Evolutionary conservation across 1,139 yeast species (phyloP).

Genomic region (Yarrowia galli): DNA sequence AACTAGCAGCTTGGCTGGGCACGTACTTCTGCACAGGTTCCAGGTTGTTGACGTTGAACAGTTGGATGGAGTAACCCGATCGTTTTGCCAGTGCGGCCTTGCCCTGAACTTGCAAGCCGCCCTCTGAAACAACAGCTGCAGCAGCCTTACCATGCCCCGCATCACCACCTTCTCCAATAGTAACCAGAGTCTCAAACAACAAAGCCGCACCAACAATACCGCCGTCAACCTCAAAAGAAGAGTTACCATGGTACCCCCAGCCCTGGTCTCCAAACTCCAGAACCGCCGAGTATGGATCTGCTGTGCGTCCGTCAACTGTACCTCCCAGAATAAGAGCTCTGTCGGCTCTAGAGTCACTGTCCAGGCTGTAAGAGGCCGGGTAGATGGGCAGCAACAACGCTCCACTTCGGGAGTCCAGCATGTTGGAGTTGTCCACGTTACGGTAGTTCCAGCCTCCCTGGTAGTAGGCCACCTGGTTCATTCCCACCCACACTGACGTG

Average conservation of each 20-base stretch:
- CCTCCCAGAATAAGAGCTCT: constrained; percentile 27
- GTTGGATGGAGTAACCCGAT: constrained; percentile 2
- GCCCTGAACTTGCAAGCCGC: background rate
- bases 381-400: constrained; percentile 22
- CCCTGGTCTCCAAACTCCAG: constrained; percentile 10
- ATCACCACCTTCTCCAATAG: too few species aligned
- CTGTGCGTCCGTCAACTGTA: constrained; percentile 15
- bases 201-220: constrained; percentile 16
- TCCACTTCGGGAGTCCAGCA: constrained; percentile 26
- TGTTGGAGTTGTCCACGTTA: constrained; percentile 5
- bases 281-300: constrained; percentile 12
- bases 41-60: constrained; percentile 33
- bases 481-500: constrained; percentile 14
- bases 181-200: constrained; percentile 25
- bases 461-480: constrained; percentile 34
- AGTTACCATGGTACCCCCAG: constrained; percentile 21
- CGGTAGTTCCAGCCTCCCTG: constrained; percentile 36
- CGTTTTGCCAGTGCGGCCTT: too few species aligned
- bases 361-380: constrained; percentile 8
- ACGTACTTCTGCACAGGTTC: constrained; percentile 31
- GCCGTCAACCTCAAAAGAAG: constrained; percentile 2
- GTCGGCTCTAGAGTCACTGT: background rate
- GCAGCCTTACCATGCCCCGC: too few species aligned
- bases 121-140: too few species aligned
- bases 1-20: constrained; percentile 13